These are phyloP conservation scores for Phyllosticta capitalensis DNA, from an alignment of 2,329 filamentous ascomycete genomes.

Conservation along the genomic window DNA sequence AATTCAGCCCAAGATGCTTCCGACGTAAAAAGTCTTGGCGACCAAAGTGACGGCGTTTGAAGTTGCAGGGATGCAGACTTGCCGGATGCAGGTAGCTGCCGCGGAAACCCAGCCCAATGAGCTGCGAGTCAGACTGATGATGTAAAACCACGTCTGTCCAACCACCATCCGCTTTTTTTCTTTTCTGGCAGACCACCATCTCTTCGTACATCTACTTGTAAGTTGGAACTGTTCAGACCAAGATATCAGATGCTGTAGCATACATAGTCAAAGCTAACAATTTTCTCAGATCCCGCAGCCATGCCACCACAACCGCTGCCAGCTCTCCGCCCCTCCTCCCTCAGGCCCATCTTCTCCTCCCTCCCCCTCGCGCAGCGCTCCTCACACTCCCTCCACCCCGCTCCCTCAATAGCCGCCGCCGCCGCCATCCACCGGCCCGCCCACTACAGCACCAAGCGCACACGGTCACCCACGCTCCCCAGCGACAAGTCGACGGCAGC, in stretches of 20 bases:
- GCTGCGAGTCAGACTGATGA: background rate
- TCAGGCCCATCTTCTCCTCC: background rate
- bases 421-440: background rate
- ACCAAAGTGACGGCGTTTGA: background rate
- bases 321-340: background rate
- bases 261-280: too few species aligned
- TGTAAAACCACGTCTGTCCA: background rate
- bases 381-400: background rate
- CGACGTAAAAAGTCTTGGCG: background rate
- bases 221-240: too few species aligned
- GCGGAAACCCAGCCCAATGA: too few species aligned
- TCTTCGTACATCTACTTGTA: too few species aligned
- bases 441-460: background rate
- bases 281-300: background rate
- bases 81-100: background rate
- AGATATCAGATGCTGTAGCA: too few species aligned
- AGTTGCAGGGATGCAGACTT: background rate
- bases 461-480: background rate
- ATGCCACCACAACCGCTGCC: background rate
- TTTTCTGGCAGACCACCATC: too few species aligned
- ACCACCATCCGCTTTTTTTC: too few species aligned
- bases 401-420: background rate
- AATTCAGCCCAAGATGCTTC: background rate
- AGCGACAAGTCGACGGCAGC: background rate
- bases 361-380: background rate